Conservation (phyloP, 2,329 filamentous ascomycete genomes). For the Graphilbum fragrans region DNA sequence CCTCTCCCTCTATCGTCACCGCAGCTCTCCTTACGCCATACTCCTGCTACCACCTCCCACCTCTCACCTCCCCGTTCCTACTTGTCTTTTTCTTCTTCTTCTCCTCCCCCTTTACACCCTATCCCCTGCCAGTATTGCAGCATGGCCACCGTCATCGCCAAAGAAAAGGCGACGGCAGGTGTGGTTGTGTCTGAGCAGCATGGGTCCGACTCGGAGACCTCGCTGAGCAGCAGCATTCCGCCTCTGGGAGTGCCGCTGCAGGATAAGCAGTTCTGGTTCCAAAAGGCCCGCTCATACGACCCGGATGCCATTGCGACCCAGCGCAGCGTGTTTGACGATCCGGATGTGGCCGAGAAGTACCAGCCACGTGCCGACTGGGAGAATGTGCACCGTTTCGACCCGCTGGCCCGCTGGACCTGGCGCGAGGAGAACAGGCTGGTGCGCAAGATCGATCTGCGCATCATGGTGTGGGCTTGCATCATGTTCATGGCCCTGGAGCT, state of each 20-base stretch:
- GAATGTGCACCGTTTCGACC: constrained; percentile 34
- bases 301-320: constrained; percentile 24
- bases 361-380: constrained; percentile 21
- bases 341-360: constrained; percentile 21
- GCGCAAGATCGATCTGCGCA: constrained; percentile 31
- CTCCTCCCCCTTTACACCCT: no score
- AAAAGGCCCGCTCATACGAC: constrained; percentile 15
- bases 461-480: constrained; percentile 33
- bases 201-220: no score
- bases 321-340: constrained; percentile 25
- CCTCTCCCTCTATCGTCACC: no score
- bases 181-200: no score
- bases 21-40: no score
- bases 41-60: no score
- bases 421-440: constrained; percentile 23
- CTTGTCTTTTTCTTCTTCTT: no score
- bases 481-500: constrained; percentile 40
- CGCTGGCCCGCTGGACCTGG: constrained; percentile 28
- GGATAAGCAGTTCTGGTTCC: constrained; percentile 21
- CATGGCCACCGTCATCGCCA: no score
- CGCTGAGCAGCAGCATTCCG: no score
- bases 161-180: no score
- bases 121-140: no score
- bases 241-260: constrained; percentile 17
- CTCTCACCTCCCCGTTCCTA: no score